Evolutionary conservation across 1,284 basidiomycete genomes (phyloP).

Genomic region (Puccinia sorghi): DNA sequence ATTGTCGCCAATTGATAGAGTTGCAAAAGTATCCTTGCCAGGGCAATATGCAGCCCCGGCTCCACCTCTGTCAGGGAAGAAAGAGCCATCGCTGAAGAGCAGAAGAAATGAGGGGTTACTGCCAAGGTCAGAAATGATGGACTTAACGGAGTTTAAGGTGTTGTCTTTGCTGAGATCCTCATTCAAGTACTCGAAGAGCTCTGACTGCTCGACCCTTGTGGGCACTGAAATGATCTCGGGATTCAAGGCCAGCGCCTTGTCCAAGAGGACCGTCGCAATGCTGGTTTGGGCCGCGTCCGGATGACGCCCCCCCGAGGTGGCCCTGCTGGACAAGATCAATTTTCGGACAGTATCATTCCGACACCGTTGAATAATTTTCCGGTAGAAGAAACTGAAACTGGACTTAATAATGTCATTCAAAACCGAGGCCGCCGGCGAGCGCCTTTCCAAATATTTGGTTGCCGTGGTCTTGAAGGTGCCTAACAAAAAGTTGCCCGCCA

Average conservation of each 20-base stretch:
- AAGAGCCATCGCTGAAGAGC: neutral
- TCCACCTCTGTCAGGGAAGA: neutral
- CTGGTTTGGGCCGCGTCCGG: neutral
- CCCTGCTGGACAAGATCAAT: neutral
- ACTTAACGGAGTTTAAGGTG: neutral
- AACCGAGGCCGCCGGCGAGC: neutral
- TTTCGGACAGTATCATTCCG: neutral
- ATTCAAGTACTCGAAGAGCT: neutral
- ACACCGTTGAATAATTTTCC: neutral
- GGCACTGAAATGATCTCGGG: neutral
- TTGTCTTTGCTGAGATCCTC: neutral
- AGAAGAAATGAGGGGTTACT: too few relatives aligned
- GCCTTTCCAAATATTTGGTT: neutral
- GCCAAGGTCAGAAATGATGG: neutral
- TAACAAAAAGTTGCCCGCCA: neutral
- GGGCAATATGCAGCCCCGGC: neutral
- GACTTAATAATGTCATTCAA: neutral
- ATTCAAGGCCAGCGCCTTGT: neutral
- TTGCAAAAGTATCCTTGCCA: neutral
- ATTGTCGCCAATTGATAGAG: neutral
- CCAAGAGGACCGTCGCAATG: neutral
- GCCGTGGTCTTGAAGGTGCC: neutral
- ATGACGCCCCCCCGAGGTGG: neutral
- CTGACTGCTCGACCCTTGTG: too few relatives aligned
- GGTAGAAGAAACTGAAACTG: neutral